These are phyloP conservation scores for Scheffersomyces lignicola DNA, from an alignment of 1,139 yeast genomes.

Conservation along the genomic window DNA sequence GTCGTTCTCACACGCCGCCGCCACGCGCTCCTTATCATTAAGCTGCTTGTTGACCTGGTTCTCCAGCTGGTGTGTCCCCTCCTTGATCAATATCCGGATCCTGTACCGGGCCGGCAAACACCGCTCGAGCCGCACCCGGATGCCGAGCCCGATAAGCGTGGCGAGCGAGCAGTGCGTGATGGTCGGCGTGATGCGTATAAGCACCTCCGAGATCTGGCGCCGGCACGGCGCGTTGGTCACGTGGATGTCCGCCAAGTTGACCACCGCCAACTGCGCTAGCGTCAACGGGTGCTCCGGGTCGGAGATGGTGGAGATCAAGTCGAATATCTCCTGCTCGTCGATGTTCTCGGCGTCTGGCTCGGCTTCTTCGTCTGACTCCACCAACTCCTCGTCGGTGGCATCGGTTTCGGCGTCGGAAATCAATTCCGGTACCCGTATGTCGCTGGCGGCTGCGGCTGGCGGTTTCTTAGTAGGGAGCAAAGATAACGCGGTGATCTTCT, in stretches of 20 bases:
- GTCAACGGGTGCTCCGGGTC: slow-evolving; percentile 99
- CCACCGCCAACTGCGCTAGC: slow-evolving; percentile 92
- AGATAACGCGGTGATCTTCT: slow-evolving; percentile 25
- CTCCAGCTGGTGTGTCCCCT: slow-evolving; percentile 95
- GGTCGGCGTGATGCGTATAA: slow-evolving; percentile 90
- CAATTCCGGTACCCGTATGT: slow-evolving; percentile 28
- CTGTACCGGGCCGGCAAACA: slow-evolving; percentile 85
- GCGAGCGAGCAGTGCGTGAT: slow-evolving; percentile 97
- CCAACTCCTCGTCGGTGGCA: slow-evolving; percentile 16
- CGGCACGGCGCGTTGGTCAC: slow-evolving; percentile 52
- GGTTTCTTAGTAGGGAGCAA: slow-evolving; percentile 9
- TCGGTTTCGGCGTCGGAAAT: slow-evolving; percentile 24
- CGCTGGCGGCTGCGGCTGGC: background rate
- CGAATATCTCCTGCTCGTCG: slow-evolving; percentile 64
- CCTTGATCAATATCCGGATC: slow-evolving; percentile 74
- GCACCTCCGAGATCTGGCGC: slow-evolving; percentile 66
- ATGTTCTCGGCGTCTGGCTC: slow-evolving; percentile 61
- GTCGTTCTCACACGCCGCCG: slow-evolving; percentile 98
- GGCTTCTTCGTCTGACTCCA: slow-evolving; percentile 17
- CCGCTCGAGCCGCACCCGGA: slow-evolving; percentile 87
- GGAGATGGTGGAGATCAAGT: slow-evolving; percentile 78
- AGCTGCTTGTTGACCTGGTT: slow-evolving; percentile 94
- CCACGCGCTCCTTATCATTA: slow-evolving; percentile 95
- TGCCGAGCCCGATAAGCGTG: slow-evolving; percentile 92
- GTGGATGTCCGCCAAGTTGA: slow-evolving; percentile 75